phyloP scores from a whole-genome alignment of 2,329 filamentous ascomycete species.

The Biscogniauxia mediterranea region DNA sequence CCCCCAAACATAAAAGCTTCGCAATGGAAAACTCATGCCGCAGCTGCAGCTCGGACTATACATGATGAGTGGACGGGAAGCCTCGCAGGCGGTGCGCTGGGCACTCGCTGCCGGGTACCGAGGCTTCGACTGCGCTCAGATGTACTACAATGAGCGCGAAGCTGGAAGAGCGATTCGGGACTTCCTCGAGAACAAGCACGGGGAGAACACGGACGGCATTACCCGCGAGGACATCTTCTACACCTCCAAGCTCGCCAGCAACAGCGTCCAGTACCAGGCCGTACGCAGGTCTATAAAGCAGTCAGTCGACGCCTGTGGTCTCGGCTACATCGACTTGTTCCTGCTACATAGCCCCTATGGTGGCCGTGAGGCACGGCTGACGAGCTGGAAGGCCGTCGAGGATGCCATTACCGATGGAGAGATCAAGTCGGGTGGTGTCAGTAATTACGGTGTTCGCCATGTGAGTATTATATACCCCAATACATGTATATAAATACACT shows the following conservation, averaged over 20 bases:
- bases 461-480: constrained; percentile 40
- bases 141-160: constrained; percentile 68
- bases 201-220: constrained; percentile 49
- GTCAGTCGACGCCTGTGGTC: constrained; percentile 61
- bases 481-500: not conserved
- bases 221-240: constrained; percentile 72
- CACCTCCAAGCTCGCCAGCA: constrained; percentile 74
- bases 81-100: constrained; percentile 53
- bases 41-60: constrained; percentile 74
- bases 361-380: constrained; percentile 63
- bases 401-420: constrained; percentile 73
- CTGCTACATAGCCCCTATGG: constrained; percentile 78
- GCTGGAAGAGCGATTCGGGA: constrained; percentile 63
- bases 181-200: constrained; percentile 45
- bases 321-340: constrained; percentile 78
- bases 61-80: constrained; percentile 63
- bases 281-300: constrained; percentile 65
- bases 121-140: constrained; percentile 52
- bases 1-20: constrained; percentile 43
- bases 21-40: constrained; percentile 66
- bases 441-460: constrained; percentile 75
- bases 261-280: constrained; percentile 61
- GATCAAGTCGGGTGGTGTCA: constrained; percentile 69
- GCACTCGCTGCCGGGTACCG: constrained; percentile 55
- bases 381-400: constrained; percentile 74